Evolutionary conservation across 2,329 filamentous ascomycete genomes (phyloP).

Genomic region (Cladophialophora carrionii): DNA sequence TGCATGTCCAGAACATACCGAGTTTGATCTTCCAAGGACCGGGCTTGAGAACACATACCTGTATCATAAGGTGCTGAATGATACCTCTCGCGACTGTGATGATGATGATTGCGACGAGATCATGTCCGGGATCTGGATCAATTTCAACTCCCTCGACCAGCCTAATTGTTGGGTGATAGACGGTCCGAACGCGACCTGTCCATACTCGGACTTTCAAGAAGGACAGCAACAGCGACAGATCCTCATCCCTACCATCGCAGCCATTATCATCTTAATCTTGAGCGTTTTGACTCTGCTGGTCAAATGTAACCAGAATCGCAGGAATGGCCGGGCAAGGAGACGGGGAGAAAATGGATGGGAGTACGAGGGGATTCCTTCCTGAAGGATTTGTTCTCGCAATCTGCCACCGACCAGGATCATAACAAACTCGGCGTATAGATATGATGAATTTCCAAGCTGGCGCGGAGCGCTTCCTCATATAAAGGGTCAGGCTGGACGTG

Average conservation of each 20-base stretch:
- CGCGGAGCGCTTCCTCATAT: not conserved
- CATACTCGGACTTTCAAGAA: conserved; percentile 55
- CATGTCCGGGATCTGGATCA: conserved; percentile 56
- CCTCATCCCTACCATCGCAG: conserved; percentile 64
- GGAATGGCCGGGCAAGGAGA: conserved; percentile 55
- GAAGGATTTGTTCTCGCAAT: conserved; percentile 14
- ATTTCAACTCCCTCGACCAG: conserved; percentile 63
- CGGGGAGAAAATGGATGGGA: conserved; percentile 62
- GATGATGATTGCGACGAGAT: conserved; percentile 34
- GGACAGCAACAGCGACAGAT: conserved; percentile 54
- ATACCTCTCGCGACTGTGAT: conserved; percentile 38
- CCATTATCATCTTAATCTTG: conserved; percentile 65
- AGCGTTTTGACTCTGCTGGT: conserved; percentile 64
- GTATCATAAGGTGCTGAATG: conserved; percentile 47
- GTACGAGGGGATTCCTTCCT: conserved; percentile 68
- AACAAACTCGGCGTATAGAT: not conserved
- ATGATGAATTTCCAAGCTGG: not conserved
- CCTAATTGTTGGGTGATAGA: conserved; percentile 65
- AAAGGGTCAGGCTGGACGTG: too few species aligned
- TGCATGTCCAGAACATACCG: conserved; percentile 55
- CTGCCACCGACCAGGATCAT: not conserved
- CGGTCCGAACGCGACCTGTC: conserved; percentile 60
- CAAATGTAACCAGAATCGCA: conserved; percentile 66
- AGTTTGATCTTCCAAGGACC: conserved; percentile 63
- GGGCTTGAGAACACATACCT: conserved; percentile 67